phyloP scores from a whole-genome alignment of 2,329 filamentous ascomycete genomes.

The Colletotrichum sublineola region DNA sequence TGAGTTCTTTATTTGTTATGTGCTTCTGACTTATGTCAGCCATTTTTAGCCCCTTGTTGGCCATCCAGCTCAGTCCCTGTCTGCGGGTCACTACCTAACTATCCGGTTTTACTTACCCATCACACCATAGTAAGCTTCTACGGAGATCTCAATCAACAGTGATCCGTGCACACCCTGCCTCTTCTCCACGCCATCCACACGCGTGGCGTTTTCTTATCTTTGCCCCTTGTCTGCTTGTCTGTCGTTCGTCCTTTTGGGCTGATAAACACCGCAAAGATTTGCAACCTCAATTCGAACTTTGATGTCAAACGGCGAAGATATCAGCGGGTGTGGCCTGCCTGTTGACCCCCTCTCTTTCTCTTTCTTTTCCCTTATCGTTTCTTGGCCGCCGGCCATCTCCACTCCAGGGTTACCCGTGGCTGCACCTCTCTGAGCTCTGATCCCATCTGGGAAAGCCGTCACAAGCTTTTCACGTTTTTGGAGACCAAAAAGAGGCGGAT shows the following conservation, averaged over 20 bases:
- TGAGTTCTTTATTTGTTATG: no score
- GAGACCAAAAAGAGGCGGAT: not conserved
- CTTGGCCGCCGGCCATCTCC: conserved; percentile 37
- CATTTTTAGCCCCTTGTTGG: no score
- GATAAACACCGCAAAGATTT: conserved; percentile 32
- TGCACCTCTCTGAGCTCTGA: not conserved
- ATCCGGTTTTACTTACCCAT: no score
- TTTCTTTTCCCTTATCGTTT: conserved; percentile 27
- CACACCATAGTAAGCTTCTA: no score
- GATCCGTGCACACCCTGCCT: conserved; percentile 20
- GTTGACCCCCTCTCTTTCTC: not conserved
- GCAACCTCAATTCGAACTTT: conserved; percentile 24
- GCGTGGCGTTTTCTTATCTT: conserved; percentile 39
- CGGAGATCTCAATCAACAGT: conserved; percentile 28
- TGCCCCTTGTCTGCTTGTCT: conserved; percentile 17
- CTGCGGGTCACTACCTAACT: no score
- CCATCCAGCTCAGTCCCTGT: no score
- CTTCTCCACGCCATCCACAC: conserved; percentile 41
- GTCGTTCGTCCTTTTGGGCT: not conserved
- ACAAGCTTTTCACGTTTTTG: no score
- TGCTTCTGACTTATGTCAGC: no score
- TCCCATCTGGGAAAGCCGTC: not conserved
- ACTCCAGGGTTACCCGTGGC: not conserved
- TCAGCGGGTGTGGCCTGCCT: not conserved
- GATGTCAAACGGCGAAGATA: conserved; percentile 22